Evolutionary conservation across 768 basidiomycete species (phyloP).

Genomic region (Mycena chlorophos): DNA sequence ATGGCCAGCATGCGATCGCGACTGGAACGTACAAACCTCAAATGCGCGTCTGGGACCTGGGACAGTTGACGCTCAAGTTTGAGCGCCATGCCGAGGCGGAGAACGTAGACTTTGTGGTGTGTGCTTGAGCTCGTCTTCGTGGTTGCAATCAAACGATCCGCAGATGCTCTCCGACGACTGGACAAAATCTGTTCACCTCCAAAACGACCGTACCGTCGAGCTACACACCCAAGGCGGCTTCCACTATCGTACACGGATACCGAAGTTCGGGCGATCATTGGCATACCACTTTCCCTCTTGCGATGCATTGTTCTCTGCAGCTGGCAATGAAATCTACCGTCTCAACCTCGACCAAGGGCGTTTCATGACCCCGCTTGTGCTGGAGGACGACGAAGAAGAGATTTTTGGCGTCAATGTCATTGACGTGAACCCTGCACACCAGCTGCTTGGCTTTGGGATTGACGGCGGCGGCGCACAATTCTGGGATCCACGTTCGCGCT

Average conservation of each 20-base stretch:
- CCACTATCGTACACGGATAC: conserved; percentile 92
- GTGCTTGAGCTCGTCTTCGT: conserved; percentile 44
- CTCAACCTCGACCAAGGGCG: conserved; percentile 95
- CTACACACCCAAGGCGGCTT: conserved; percentile 93
- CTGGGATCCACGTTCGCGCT: conserved; percentile 90
- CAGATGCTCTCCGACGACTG: conserved; percentile 96
- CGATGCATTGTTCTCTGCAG: conserved; percentile 81
- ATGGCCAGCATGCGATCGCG: conserved; percentile 90
- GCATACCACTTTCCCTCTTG: conserved; percentile 95
- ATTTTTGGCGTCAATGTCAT: conserved; percentile 86
- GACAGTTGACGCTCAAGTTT: conserved; percentile 90
- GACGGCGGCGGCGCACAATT: conserved; percentile 91
- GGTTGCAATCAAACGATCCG: conserved; percentile 5
- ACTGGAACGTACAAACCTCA: conserved; percentile 99
- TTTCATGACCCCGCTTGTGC: conserved; percentile 78
- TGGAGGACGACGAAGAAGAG: conserved; percentile 51
- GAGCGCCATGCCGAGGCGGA: conserved; percentile 95
- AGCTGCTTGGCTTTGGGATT: conserved; percentile 84
- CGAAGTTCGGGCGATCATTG: conserved; percentile 87
- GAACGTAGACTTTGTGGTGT: conserved; percentile 96
- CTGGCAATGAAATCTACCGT: conserved; percentile 86
- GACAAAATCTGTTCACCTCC: conserved; percentile 97
- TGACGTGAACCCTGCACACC: conserved; percentile 92
- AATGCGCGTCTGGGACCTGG: conserved; percentile 93
- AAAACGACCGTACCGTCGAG: conserved; percentile 92